Base-by-base conservation (phyloP, 2,329 filamentous ascomycete genomes). In the Ophiosphaerella narmari region DNA sequence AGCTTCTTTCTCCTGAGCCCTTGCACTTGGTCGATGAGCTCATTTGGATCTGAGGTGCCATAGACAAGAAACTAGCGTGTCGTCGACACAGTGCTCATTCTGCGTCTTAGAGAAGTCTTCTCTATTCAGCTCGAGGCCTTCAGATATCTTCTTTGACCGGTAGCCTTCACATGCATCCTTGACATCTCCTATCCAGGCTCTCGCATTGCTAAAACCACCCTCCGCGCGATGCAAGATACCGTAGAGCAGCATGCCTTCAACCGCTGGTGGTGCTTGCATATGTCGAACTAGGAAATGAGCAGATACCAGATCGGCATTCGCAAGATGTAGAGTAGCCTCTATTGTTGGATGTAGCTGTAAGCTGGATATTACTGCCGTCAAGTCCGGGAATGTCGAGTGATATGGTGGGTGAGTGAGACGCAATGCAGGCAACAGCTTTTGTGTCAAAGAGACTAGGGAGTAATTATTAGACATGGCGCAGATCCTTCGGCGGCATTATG, bases 271-370 rank as follows among this genome's bases (percentile, higher is more conserved):
- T 7, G 74, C 72, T 62, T 80, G 75, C 78, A 81, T 81, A 55
- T 82, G 77, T 1, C 80, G 74, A 21, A 79, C 71, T 1, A 82
- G 71, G 61, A 82, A 82, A 63, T 83, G 80, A 0, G 80, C 80
- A 16, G 70, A 73, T 4, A 78, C 68, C 0, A 82, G 68, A 60
- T 82, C 80, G 53, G 69, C 66, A 60, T 82, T 82, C 26, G 81
- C 67, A 45, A 82, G 71, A 61, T 82, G 80, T 4, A 82, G 71
- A 1, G 77, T 66, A 8, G 78, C 70, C 71, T 82, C 80, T 33
- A 82, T 66, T 12, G 75, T 74, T 7, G 80, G 78, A 54, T 82
- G 78, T 1, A 78, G 57, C 7, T 59, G 60, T 5, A 77, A 65
- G 23, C 60, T 42, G 26, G 67, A 50, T 29, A 71, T 67, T 2